Base-by-base conservation (phyloP, 176 grass and related monocot genomes). In the Canna indica region DNA sequence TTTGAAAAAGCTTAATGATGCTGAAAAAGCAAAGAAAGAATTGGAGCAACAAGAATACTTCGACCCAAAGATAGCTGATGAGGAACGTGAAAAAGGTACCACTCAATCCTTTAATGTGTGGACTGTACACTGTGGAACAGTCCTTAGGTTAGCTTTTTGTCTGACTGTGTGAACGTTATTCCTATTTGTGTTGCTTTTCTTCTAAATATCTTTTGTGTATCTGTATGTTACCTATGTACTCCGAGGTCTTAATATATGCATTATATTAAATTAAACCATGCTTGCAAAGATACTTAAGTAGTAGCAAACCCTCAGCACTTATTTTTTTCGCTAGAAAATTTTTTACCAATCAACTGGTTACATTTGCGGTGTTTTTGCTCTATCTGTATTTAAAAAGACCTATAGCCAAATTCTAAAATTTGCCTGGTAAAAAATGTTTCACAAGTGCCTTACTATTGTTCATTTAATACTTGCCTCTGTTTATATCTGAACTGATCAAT, bases 41-140 rank as follows among this genome's bases (percentile, higher is more conserved):
- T 76, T 94, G 38, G 95, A 99, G 77, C 95, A 99, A 75, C 86
- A 93, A 58, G 95, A 99, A 59, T 99, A 90, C 63, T 99, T 90
- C 75, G 87, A 99, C 77, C 86, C 95, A 3, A 83, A 90, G 68
- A 56, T 93, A 52, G 95, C 95, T 52, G 90, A 94, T 27, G 84
- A 99, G 61, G 95, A 99, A 67, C 83, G 95, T 69, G 95, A 99
- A 75, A 99, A 99, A 93, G 95, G 95, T 99, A 73, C 39, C 29
- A 13, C 45, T n/a, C n/a, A n/a, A n/a, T n/a, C n/a, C n/a, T n/a
- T n/a, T n/a, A n/a, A n/a, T n/a, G n/a, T n/a, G n/a, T n/a, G n/a
- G n/a, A n/a, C n/a, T n/a, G n/a, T n/a, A n/a, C n/a, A n/a, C n/a
- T n/a, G n/a, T n/a, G n/a, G n/a, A n/a, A n/a, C n/a, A n/a, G n/a